phyloP scores from a whole-genome alignment of 176 grass and related monocot species.

The Hordeum marinum region DNA sequence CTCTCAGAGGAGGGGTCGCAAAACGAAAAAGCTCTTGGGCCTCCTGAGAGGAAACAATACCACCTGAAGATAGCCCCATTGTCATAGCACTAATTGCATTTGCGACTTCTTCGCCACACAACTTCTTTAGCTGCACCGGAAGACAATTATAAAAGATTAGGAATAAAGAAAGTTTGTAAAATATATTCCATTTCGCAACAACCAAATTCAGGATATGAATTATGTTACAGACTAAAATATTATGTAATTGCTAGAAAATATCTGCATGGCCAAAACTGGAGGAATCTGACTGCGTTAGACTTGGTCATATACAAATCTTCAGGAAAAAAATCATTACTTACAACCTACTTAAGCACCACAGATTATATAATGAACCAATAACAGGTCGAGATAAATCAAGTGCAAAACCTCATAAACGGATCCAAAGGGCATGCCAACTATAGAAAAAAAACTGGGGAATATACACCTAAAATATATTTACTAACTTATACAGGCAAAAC shows the following conservation, averaged over 20 bases:
- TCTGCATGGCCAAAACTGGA: background rate
- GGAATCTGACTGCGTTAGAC: background rate
- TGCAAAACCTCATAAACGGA: background rate
- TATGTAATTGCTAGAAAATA: background rate
- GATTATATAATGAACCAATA: background rate
- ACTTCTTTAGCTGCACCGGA: slow-evolving; percentile 59
- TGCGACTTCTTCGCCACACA: slow-evolving; percentile 78
- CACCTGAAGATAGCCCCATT: slow-evolving; percentile 30
- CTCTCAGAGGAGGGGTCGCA: slow-evolving; percentile 71
- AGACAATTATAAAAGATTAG: slow-evolving; percentile 11
- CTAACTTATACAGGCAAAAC: background rate
- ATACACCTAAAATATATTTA: background rate
- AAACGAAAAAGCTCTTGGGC: slow-evolving; percentile 34
- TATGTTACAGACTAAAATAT: background rate
- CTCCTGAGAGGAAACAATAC: slow-evolving; percentile 37
- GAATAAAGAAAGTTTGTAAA: background rate
- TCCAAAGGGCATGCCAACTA: background rate
- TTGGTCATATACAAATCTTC: background rate
- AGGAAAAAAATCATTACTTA: background rate
- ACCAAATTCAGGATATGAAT: background rate
- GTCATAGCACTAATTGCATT: slow-evolving; percentile 44
- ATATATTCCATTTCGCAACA: background rate
- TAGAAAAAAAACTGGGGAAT: background rate
- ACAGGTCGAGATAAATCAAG: background rate
- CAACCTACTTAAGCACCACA: background rate